A percentile compares a stretch with the other conserved stretches of the same genome.
Conservation (phyloP, 1,139 yeast species). For the Pichia sp. region DNA sequence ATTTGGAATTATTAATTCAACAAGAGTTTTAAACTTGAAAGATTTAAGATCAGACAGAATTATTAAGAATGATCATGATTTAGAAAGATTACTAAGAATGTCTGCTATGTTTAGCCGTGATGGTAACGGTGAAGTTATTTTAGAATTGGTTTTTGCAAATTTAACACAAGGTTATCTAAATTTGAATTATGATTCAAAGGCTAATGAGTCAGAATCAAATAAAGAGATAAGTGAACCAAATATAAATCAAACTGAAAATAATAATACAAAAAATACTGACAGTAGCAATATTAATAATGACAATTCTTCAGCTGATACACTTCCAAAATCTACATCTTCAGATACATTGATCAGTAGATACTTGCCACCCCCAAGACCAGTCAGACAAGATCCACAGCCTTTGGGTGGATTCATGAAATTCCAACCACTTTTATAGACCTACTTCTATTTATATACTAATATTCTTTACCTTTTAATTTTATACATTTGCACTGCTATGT, state of each 20-base stretch:
- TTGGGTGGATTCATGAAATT: conserved; percentile 15
- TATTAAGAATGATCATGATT: conserved; percentile 25
- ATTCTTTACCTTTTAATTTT: too few relatives aligned
- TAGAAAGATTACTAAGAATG: conserved; percentile 24
- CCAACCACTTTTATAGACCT: conserved; percentile 14
- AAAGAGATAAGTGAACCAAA: neutral
- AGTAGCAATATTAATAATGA: neutral
- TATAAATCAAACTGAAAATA: too few relatives aligned
- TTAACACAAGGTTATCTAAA: conserved; percentile 24
- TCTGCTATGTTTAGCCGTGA: conserved; percentile 16
- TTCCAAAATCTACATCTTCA: neutral
- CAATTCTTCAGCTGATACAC: neutral
- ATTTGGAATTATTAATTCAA: conserved; percentile 42
- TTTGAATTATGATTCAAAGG: conserved; percentile 19
- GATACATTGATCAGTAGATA: conserved; percentile 13
- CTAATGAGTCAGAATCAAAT: neutral
- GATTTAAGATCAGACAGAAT: conserved; percentile 20
- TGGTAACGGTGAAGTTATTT: conserved; percentile 17
- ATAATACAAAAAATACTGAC: too few relatives aligned
- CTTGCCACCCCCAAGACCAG: conserved; percentile 16
- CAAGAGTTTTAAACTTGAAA: conserved; percentile 29
- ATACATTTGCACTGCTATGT: too few relatives aligned
- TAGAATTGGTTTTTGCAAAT: conserved; percentile 24
- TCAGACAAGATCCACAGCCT: conserved; percentile 8
- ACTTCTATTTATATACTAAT: too few relatives aligned